A percentile compares a stretch with the other conserved stretches of the same genome.
Conservation (phyloP, 805 yeast genomes). For the Teunomyces aglyptinius region DNA sequence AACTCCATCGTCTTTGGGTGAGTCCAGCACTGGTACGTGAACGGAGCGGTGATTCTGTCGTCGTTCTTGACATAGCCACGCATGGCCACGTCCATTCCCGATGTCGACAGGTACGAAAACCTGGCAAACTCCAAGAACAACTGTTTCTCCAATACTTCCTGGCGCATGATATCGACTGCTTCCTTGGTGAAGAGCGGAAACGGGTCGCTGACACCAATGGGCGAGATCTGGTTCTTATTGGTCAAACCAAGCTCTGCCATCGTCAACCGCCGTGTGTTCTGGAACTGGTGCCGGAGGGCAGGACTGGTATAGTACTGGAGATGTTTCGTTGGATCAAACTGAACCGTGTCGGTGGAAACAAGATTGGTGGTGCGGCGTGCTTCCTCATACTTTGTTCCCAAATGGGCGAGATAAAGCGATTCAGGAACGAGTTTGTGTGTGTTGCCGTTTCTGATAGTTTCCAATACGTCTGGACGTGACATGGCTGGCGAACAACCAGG, state of each 20-base stretch:
- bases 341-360: slow-evolving; percentile 5
- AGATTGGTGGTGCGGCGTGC: slow-evolving; percentile 10
- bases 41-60: slow-evolving; percentile 40
- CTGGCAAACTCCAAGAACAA: slow-evolving; percentile 46
- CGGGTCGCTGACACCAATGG: slow-evolving; percentile 57
- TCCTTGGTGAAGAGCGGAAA: slow-evolving; percentile 62
- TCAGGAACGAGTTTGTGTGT: slow-evolving; percentile 33
- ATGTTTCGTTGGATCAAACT: slow-evolving; percentile 35
- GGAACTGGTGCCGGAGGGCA: slow-evolving; percentile 16
- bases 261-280: slow-evolving; percentile 30
- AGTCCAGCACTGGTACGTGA: slow-evolving; percentile 56
- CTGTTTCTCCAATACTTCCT: slow-evolving; percentile 50
- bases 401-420: slow-evolving; percentile 28
- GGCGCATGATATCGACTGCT: slow-evolving; percentile 57
- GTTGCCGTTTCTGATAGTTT: slow-evolving; percentile 36
- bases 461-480: slow-evolving; percentile 22
- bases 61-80: slow-evolving; percentile 49
- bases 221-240: slow-evolving; percentile 47
- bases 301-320: slow-evolving; percentile 27
- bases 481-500: no score
- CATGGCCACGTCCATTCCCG: slow-evolving; percentile 48
- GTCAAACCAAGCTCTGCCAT: slow-evolving; percentile 52
- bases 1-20: slow-evolving; percentile 57
- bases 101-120: slow-evolving; percentile 39
- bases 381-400: slow-evolving; percentile 28